Base-by-base conservation (phyloP, 2,329 filamentous ascomycete genomes). In the Decorospora gaudefroyi region DNA sequence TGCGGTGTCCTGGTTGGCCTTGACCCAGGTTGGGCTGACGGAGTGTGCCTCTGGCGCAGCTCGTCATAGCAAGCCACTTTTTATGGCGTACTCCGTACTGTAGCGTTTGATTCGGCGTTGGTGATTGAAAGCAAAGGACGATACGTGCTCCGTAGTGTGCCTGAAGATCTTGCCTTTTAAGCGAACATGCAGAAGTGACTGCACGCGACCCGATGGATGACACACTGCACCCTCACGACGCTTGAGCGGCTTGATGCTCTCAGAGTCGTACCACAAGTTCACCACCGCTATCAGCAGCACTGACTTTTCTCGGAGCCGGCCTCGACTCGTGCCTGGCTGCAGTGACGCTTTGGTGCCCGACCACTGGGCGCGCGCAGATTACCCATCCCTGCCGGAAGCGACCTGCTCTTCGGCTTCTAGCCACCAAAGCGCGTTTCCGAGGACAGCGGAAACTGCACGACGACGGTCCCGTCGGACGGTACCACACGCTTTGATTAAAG, bases 121-220 rank as follows among this genome's bases (percentile, higher is more conserved):
- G 28, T 36, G 39, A 31, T 37, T 27, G 36, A 35, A n/a, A 27
- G 30, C 27, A 23, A 21, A 22, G 21, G 17, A 41, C 15, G 39
- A n/a, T n/a, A n/a, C n/a, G n/a, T n/a, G n/a, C n/a, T n/a, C n/a
- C n/a, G n/a, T n/a, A n/a, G n/a, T n/a, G 51, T 54, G 44, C 48
- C 48, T 51, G 51, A 49, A 54, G 51, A 54, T 54, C 41, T 32
- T 37, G 30, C 44, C 29, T 21, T 38, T 36, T 52, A 46, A 52
- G 51, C 51, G 44, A 49, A 49, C 39, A 18, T 35, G 30, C n/a
- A 3, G 16, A 7, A 10, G 22, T n/a, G 38, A 21, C 17, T 47
- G 46, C 45, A 48, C 30, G 45, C 46, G 46, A 33, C 42, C 33
- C 25, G 39, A 31, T 25, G 21, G 45, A 37, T 33, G 39, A 47